These are phyloP conservation scores for Hypomontagnella submonticulosa DNA, from an alignment of 495 filamentous ascomycete genomes.

Conservation along the genomic window DNA sequence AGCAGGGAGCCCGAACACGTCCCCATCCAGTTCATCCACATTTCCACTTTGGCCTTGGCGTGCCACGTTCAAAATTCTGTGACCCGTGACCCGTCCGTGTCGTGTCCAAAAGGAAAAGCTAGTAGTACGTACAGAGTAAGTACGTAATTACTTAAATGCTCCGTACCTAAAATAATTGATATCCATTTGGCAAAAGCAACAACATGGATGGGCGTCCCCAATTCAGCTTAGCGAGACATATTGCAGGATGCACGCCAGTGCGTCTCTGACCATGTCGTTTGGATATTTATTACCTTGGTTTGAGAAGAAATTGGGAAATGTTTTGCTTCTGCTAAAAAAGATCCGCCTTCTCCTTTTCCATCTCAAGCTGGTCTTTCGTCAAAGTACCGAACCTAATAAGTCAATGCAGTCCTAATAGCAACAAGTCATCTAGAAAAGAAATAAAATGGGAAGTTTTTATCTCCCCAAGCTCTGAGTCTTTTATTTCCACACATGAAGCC, in stretches of 20 bases:
- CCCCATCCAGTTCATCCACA: constrained; percentile 37
- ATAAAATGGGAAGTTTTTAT: background rate
- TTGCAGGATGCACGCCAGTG: constrained; percentile 16
- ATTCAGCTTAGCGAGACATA: constrained; percentile 27
- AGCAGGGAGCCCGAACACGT: constrained; percentile 36
- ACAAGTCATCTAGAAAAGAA: background rate
- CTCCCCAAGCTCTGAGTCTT: background rate
- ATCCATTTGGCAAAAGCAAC: constrained; percentile 33
- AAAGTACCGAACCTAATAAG: background rate
- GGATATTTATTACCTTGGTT: constrained; percentile 11
- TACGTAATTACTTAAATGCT: constrained; percentile 7
- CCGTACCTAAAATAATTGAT: constrained; percentile 30
- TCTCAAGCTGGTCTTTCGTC: background rate
- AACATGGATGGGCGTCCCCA: constrained; percentile 21
- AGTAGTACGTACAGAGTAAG: constrained; percentile 16
- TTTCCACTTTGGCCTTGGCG: constrained; percentile 41
- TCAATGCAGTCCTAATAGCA: too few species aligned
- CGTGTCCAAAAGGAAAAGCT: constrained; percentile 36
- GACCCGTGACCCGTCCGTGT: constrained; percentile 41
- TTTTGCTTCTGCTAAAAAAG: constrained; percentile 24
- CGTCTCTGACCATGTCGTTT: constrained; percentile 10
- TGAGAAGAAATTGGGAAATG: constrained; percentile 17
- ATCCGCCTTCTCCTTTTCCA: constrained; percentile 15
- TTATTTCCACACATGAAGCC: too few species aligned
- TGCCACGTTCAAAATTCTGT: constrained; percentile 42